Conservation (phyloP, 1,284 basidiomycete genomes). For the Neolentinus lepideus region DNA sequence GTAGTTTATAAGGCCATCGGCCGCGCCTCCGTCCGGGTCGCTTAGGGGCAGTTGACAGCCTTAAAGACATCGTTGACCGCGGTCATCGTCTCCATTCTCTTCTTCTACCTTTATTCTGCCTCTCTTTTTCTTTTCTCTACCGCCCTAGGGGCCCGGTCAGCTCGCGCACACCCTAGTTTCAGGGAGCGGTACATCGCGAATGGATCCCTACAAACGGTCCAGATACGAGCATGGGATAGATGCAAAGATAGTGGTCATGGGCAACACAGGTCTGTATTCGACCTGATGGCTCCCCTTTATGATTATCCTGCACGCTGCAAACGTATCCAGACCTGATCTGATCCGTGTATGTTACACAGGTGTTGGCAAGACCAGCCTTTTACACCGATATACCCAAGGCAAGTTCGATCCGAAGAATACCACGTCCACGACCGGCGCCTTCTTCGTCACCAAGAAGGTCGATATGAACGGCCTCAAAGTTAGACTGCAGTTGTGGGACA, state of each 20-base stretch:
- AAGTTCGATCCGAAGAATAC: slow-evolving; percentile 83
- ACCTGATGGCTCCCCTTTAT: background rate
- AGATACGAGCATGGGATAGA: slow-evolving; percentile 80
- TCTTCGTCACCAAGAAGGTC: slow-evolving; percentile 93
- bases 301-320: slow-evolving; percentile 4
- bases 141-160: slow-evolving; percentile 10
- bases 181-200: slow-evolving; percentile 39
- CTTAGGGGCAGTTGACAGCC: slow-evolving; percentile 2
- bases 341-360: slow-evolving; percentile 33
- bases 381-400: slow-evolving; percentile 90
- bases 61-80: slow-evolving; percentile 12
- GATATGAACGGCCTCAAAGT: slow-evolving; percentile 85
- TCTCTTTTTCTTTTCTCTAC: slow-evolving; percentile 13
- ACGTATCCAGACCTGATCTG: background rate
- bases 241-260: slow-evolving; percentile 96
- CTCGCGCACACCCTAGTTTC: slow-evolving; percentile 25
- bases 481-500: slow-evolving; percentile 87
- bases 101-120: slow-evolving; percentile 16
- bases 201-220: slow-evolving; percentile 57
- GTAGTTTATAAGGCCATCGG: background rate
- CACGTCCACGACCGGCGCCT: slow-evolving; percentile 90
- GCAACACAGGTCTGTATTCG: slow-evolving; percentile 73
- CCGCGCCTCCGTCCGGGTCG: background rate
- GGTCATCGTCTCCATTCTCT: slow-evolving; percentile 11
- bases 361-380: slow-evolving; percentile 92